Evolutionary conservation across 2,329 filamentous ascomycete genomes (phyloP).

Genomic region (Thelonectria blattea): DNA sequence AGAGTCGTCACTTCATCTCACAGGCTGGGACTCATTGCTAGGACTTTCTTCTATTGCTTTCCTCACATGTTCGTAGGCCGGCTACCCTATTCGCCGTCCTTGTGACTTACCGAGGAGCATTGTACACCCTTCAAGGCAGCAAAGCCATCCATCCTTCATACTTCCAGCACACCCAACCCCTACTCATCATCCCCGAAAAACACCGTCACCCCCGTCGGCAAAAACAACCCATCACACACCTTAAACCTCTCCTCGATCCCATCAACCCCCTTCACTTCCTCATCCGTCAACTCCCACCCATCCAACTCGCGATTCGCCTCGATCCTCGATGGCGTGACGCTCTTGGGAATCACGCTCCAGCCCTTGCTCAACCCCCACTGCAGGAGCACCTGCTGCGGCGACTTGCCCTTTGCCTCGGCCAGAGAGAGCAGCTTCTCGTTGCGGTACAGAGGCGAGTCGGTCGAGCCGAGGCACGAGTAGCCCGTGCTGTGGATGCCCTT

Average conservation of each 20-base stretch:
- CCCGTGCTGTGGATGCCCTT: conserved; percentile 79
- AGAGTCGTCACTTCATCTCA: too few relatives aligned
- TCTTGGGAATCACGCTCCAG: conserved; percentile 87
- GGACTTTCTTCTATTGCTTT: too few relatives aligned
- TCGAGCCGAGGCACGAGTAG: conserved; percentile 76
- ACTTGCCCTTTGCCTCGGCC: conserved; percentile 70
- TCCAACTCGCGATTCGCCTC: conserved; percentile 77
- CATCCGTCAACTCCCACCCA: conserved; percentile 74
- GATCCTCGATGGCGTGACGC: conserved; percentile 75
- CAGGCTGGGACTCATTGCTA: too few relatives aligned
- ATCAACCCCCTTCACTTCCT: conserved; percentile 74
- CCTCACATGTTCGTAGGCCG: too few relatives aligned
- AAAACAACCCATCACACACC: conserved; percentile 76
- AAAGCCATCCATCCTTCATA: background rate
- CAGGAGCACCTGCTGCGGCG: conserved; percentile 77
- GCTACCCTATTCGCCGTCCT: too few relatives aligned
- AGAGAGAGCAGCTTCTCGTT: conserved; percentile 67
- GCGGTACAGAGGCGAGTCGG: conserved; percentile 72
- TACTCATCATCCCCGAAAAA: conserved; percentile 87
- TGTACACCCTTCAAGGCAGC: too few relatives aligned
- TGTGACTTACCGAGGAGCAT: too few relatives aligned
- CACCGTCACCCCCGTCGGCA: conserved; percentile 69
- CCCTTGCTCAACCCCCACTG: conserved; percentile 83
- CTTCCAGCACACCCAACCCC: conserved; percentile 4
- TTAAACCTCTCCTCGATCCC: conserved; percentile 79